phyloP scores from a whole-genome alignment of 2,329 filamentous ascomycete species.

The Aureobasidium sp. region DNA sequence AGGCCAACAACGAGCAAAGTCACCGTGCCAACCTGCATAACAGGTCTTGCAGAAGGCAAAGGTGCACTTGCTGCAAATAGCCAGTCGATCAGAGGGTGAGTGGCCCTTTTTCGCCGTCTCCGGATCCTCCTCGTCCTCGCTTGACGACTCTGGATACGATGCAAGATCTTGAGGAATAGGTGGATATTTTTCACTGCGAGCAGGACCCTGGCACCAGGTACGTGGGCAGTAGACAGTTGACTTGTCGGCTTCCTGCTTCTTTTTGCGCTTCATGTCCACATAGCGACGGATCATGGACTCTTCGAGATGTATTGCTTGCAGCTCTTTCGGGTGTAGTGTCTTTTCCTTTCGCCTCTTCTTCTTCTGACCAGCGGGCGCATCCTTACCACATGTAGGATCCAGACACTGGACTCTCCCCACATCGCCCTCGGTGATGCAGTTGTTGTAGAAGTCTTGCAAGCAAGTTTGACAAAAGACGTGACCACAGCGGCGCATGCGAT shows the following conservation, averaged over 20 bases:
- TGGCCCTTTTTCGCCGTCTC: conserved; percentile 9
- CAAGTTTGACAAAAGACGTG: conserved; percentile 92
- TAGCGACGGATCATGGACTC: conserved; percentile 74
- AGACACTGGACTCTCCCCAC: conserved; percentile 75
- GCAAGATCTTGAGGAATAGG: conserved; percentile 35
- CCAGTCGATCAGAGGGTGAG: conserved; percentile 52
- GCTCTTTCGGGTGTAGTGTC: conserved; percentile 71
- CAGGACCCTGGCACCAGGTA: conserved; percentile 85
- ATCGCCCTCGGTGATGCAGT: conserved; percentile 78
- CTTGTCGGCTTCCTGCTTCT: conserved; percentile 83
- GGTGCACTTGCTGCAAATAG: conserved; percentile 79
- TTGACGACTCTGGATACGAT: conserved; percentile 29
- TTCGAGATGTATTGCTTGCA: conserved; percentile 45
- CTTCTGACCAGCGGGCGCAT: conserved; percentile 27
- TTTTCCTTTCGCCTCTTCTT: conserved; percentile 52
- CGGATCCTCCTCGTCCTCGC: conserved; percentile 26
- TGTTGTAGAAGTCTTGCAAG: conserved; percentile 81
- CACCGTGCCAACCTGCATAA: conserved; percentile 83
- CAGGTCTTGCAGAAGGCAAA: conserved; percentile 82
- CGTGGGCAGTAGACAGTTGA: conserved; percentile 88
- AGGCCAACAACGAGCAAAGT: conserved; percentile 64
- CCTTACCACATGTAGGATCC: conserved; percentile 67
- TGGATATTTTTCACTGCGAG: conserved; percentile 47
- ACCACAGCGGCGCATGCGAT: conserved; percentile 71
- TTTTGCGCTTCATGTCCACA: conserved; percentile 84